Base-by-base conservation (phyloP, 1,284 basidiomycete species). In the Cryptococcus sp. region DNA sequence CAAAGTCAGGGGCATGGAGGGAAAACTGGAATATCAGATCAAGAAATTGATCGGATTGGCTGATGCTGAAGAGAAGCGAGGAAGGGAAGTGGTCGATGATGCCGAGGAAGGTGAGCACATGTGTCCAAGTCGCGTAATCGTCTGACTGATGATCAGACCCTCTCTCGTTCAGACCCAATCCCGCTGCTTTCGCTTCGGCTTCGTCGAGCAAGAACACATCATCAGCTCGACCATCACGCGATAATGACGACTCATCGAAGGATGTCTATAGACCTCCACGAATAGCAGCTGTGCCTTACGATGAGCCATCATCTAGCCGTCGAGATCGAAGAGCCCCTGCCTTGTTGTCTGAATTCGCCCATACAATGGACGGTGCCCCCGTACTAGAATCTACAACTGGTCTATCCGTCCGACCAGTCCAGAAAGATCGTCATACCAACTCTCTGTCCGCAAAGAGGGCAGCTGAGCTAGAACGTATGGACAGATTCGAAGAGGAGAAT, bases 401-500 rank as follows among this genome's bases (percentile, higher is more conserved):
- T 49, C 78, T 94, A 2, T 70, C 74, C 9, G 72, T 72, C 22
- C 62, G 71, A 24, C 72, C 73, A 0, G 66, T 70, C 4, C 51
- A 63, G 28, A 42, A 54, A 23, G 78, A 80, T 25, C 53, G 54
- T 10, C 61, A 63, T 48, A 64, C 71, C 48, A 75, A 74, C 54
- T 66, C 65, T n/a, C 51, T 59, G 7, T 69, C 66, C 3, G 63
- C 66, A 18, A 74, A 74, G 48, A 48, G 82, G 78, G 55, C 84
- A 79, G 36, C 78, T 78, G 49, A 78, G 82, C 79, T 98, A 55
- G 83, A 85, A 61, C 82, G 86, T 13, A 85, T 97, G 78, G 83
- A 83, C 48, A 87, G 91, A 59, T 98, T 90, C 74, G 94, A 98
- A 76, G 94, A 98, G 74, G 89, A 91, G 50, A 94, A 97, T 74